These are phyloP conservation scores for Penicillium thymicola DNA, from an alignment of 2,329 filamentous ascomycete species.

Conservation along the genomic window DNA sequence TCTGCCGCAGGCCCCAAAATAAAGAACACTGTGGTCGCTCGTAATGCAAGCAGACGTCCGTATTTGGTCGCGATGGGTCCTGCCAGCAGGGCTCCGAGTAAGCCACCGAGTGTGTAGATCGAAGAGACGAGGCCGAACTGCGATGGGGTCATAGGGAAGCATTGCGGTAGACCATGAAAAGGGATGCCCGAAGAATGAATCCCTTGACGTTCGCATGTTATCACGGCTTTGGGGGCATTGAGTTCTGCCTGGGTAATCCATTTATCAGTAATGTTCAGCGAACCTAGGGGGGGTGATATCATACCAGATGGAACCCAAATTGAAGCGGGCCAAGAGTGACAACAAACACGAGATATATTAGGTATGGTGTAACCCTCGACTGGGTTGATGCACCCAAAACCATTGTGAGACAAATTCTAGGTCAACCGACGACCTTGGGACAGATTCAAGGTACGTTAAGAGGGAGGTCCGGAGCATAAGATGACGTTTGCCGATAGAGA, in stretches of 20 bases:
- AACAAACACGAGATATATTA: slow-evolving; percentile 71
- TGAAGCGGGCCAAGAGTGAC: slow-evolving; percentile 84
- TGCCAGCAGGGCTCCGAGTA: slow-evolving; percentile 75
- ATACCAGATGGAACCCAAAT: slow-evolving; percentile 89
- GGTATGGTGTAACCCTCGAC: slow-evolving; percentile 63
- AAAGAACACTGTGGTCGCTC: slow-evolving; percentile 72
- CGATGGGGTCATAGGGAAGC: slow-evolving; percentile 80
- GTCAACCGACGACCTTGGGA: background rate
- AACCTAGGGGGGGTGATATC: slow-evolving; percentile 14
- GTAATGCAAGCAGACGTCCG: slow-evolving; percentile 74
- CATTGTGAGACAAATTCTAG: slow-evolving; percentile 20
- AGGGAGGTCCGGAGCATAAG: background rate
- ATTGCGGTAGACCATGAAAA: slow-evolving; percentile 54
- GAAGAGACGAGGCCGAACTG: slow-evolving; percentile 85
- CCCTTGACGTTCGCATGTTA: slow-evolving; percentile 72
- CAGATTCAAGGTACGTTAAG: background rate
- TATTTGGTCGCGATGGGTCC: slow-evolving; percentile 74
- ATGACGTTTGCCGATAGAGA: background rate
- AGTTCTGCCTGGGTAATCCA: slow-evolving; percentile 68
- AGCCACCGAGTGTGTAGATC: slow-evolving; percentile 84
- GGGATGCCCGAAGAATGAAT: slow-evolving; percentile 33
- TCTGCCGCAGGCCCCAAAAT: slow-evolving; percentile 72
- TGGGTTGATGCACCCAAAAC: slow-evolving; percentile 15
- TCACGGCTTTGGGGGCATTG: slow-evolving; percentile 90
- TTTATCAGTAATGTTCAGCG: background rate